Conservation (phyloP, 352 stramenopile genomes). For the Globisporangium recalcitrans region DNA sequence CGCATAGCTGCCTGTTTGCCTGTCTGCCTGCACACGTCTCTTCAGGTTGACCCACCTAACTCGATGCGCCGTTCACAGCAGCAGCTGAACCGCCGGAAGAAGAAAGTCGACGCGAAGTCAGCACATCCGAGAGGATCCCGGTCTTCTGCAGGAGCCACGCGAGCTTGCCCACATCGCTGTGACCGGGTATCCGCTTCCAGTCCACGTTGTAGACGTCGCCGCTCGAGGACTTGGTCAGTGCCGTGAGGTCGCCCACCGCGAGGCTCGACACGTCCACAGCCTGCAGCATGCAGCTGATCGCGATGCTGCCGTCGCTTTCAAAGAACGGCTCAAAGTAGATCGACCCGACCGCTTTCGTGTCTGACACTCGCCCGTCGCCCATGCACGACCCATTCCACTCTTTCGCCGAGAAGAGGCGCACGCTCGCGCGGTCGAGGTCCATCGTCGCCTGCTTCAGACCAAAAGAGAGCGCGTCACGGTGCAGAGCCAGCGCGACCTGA, state of each 20-base stretch:
- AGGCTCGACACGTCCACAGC: conserved; percentile 49
- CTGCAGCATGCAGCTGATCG: conserved; percentile 72
- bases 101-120: conserved; percentile 8
- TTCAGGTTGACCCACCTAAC: not conserved
- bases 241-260: conserved; percentile 19
- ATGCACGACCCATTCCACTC: conserved; percentile 83
- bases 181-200: conserved; percentile 78
- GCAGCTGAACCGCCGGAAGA: not conserved
- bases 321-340: conserved; percentile 81
- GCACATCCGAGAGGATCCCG: conserved; percentile 33
- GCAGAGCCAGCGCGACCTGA: conserved; percentile 61
- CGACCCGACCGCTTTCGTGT: conserved; percentile 54
- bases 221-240: conserved; percentile 33
- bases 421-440: conserved; percentile 69
- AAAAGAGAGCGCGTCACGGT: conserved; percentile 66
- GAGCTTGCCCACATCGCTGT: conserved; percentile 63
- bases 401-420: conserved; percentile 66
- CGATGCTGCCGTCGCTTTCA: conserved; percentile 37
- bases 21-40: not conserved
- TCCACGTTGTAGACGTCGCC: conserved; percentile 55
- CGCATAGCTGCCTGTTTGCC: not conserved
- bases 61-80: conserved; percentile 1
- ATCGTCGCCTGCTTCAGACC: conserved; percentile 74
- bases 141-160: conserved; percentile 73
- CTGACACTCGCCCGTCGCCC: conserved; percentile 79